These are phyloP conservation scores for Mytilinidion resinicola DNA, from an alignment of 495 filamentous ascomycete species.

Conservation along the genomic window DNA sequence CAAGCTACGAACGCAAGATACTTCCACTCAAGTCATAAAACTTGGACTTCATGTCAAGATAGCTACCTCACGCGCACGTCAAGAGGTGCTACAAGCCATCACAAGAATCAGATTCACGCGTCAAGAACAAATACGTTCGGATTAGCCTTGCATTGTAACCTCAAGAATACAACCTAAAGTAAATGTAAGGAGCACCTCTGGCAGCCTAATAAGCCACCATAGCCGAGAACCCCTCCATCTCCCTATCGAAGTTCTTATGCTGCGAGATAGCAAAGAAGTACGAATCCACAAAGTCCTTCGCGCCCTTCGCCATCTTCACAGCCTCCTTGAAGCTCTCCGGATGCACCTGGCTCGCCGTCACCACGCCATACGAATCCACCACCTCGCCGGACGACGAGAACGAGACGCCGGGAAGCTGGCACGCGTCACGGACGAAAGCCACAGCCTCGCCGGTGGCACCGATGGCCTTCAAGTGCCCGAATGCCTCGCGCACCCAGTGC, in stretches of 20 bases:
- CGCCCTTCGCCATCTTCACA: conserved; percentile 54
- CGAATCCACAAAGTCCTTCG: conserved; percentile 58
- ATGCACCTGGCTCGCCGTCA: conserved; percentile 50
- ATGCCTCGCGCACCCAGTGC: conserved; percentile 80
- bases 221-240: conserved; percentile 56
- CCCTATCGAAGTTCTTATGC: conserved; percentile 65
- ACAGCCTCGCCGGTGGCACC: conserved; percentile 68
- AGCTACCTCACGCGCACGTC: too few relatives aligned
- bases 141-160: too few relatives aligned
- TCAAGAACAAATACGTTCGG: too few relatives aligned
- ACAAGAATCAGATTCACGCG: too few relatives aligned
- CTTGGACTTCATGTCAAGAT: too few relatives aligned
- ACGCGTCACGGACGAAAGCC: conserved; percentile 52
- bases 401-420: conserved; percentile 49
- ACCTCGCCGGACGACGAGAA: conserved; percentile 47
- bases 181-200: too few relatives aligned
- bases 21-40: too few relatives aligned
- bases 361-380: conserved; percentile 63
- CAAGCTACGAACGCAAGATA: too few relatives aligned
- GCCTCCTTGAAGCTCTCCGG: conserved; percentile 52
- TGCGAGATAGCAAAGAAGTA: conserved; percentile 59
- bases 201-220: conserved; percentile 34
- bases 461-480: conserved; percentile 73
- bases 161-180: too few relatives aligned
- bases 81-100: too few relatives aligned